Evolutionary conservation across 768 basidiomycete species (phyloP), one percentile per base, ranked within the genome.

Genomic region (Suillus tomentosus): DNA sequence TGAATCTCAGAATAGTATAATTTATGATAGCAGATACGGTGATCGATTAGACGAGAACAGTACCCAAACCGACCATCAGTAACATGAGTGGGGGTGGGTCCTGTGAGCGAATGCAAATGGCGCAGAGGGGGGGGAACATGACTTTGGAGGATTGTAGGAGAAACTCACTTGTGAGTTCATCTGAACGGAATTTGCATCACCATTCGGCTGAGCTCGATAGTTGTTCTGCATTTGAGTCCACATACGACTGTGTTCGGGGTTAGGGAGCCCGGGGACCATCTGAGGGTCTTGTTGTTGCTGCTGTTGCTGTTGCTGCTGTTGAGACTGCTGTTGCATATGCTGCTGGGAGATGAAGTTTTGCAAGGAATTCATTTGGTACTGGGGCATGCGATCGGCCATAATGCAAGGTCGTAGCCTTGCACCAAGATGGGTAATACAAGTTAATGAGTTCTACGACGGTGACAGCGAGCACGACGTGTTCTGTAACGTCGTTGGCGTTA

Each of bases 381-480:
- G 81, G 70, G 80, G 72, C 60, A 80, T 72, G 74, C 83, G 85
- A 84, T 89, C 86, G 73, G 87, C 85, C 87, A 87, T 87, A 76
- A 78, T 79, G 77, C 77, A 74, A 68, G 67, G 68, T 66, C 65
- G 64, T 61, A 68, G 66, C 71, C 64, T 67, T 70, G 66, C 65
- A 69, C 61, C 62, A 67, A 67, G 62, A 65, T 62, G 70, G 71
- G 72, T 65, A 72, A 67, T 71, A 70, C 63, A 72, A 72, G 73
- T 73, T 73, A 72, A 72, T 68, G 63, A 50, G 61, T 62, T 70
- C 69, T 70, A 71, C 71, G 71, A 67, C 67, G 64, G 67, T 69
- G 67, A 61, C 66, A 65, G 67, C 68, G 67, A 55, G 63, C 54
- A 65, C 66, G 64, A 70, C 64, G 76, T 42, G 66, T 24, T 60